These are phyloP conservation scores for Sindora glabra DNA, from an alignment of 306 rosid species.

Conservation along the genomic window DNA sequence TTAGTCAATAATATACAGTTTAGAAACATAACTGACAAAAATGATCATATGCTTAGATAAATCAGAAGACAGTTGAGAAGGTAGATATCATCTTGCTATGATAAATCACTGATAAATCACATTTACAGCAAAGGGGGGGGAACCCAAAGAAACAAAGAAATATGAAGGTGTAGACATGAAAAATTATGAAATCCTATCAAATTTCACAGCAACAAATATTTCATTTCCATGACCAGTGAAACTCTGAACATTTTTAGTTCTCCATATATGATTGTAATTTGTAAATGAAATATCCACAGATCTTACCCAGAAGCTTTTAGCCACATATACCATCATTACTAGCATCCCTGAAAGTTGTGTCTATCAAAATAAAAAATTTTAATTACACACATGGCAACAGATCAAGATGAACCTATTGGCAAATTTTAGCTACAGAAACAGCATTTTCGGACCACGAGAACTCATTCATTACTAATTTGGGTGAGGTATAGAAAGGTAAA, in stretches of 20 bases:
- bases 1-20: constrained; percentile 6
- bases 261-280: not conserved
- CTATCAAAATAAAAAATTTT: not conserved
- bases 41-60: not conserved
- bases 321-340: not conserved
- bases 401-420: not conserved
- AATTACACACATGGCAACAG: not conserved
- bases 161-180: not conserved
- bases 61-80: not conserved
- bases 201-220: not conserved
- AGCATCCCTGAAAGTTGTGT: not conserved
- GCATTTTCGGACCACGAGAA: not conserved
- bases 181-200: not conserved
- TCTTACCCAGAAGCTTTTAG: not conserved
- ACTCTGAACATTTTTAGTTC: not conserved
- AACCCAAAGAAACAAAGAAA: not conserved
- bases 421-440: not conserved
- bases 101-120: too few relatives aligned
- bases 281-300: not conserved
- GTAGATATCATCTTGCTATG: not conserved
- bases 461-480: too few relatives aligned
- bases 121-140: not conserved
- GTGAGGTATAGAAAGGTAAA: not conserved
- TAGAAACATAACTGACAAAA: not conserved
- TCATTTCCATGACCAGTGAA: not conserved